phyloP scores from a whole-genome alignment of 2,329 filamentous ascomycete species.

The Nemania bipapillata region DNA sequence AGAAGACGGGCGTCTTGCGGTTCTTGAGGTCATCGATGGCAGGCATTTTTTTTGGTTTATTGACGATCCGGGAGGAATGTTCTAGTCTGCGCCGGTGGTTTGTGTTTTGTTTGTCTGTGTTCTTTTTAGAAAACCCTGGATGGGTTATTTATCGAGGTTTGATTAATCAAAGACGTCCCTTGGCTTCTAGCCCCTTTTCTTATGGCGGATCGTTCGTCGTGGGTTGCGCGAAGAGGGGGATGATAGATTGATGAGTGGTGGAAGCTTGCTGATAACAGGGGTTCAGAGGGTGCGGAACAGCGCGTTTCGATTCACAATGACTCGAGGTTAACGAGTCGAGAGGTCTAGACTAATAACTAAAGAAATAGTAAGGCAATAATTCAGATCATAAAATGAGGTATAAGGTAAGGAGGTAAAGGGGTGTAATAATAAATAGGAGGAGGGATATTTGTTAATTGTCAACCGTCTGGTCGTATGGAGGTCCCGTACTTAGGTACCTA shows the following conservation, averaged over 20 bases:
- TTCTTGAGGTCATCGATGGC: slow-evolving; percentile 54
- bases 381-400: background rate
- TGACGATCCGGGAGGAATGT: background rate
- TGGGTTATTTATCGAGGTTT: background rate
- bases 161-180: background rate
- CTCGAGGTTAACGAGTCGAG: too few relatives aligned
- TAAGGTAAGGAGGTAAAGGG: background rate
- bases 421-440: slow-evolving; percentile 25
- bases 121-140: background rate
- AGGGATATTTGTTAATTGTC: slow-evolving; percentile 28
- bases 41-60: slow-evolving; percentile 53
- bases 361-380: background rate
- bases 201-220: background rate
- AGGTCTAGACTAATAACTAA: background rate
- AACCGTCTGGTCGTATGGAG: slow-evolving; percentile 21
- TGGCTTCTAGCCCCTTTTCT: background rate
- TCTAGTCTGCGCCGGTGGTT: too few relatives aligned
- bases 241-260: background rate
- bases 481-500: background rate
- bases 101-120: background rate
- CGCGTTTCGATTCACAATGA: background rate
- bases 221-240: background rate
- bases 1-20: slow-evolving; percentile 73
- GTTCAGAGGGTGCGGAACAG: background rate
- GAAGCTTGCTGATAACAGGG: background rate